A percentile compares a stretch with the other conserved stretches of the same genome.
phyloP scores from a whole-genome alignment of 208 protist species.

The Crithidia fasciculata region DNA sequence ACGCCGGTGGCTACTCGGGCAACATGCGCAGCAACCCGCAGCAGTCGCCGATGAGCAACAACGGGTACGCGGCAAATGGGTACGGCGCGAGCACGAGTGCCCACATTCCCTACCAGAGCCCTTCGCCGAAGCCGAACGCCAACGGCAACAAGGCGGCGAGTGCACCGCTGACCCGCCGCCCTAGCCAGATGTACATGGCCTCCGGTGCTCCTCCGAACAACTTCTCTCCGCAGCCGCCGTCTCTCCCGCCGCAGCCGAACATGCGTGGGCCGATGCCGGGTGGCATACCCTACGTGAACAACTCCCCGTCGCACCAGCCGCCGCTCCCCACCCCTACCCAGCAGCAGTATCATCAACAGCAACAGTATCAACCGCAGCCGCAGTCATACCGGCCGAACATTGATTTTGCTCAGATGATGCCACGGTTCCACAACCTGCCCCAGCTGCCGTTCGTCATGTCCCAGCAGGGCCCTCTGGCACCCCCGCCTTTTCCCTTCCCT shows the following conservation, averaged over 20 bases:
- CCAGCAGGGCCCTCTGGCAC: conserved; percentile 6
- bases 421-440: conserved; percentile 10
- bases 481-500: conserved; percentile 27
- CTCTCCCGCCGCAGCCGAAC: too few species aligned
- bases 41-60: background rate
- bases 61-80: background rate
- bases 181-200: background rate
- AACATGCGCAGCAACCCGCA: background rate
- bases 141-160: background rate
- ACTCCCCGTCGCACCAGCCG: too few species aligned
- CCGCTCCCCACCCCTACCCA: background rate
- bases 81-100: background rate
- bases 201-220: background rate
- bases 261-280: too few species aligned
- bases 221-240: background rate
- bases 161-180: background rate
- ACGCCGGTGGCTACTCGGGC: background rate
- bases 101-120: background rate
- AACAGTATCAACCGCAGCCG: conserved; percentile 9
- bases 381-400: background rate
- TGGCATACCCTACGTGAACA: too few species aligned
- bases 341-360: conserved; percentile 1
- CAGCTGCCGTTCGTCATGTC: conserved; percentile 27
- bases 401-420: conserved; percentile 21
- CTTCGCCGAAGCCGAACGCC: background rate